Base-by-base conservation (phyloP, 2,329 filamentous ascomycete genomes). In the Mycosphaerella sp. region DNA sequence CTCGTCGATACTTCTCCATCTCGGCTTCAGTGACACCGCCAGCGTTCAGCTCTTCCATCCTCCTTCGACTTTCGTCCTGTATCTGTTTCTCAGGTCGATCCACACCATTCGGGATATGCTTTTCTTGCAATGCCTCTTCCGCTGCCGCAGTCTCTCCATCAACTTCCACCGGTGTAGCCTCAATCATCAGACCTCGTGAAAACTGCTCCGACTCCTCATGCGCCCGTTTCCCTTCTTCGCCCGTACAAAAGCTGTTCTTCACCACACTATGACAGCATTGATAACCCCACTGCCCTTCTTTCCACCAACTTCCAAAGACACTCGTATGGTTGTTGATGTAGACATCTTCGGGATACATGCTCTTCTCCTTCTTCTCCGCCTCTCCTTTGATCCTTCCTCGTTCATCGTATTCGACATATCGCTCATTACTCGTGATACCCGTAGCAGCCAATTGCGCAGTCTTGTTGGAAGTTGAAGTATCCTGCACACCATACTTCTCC, bases 231-330 rank as follows among this genome's bases (percentile, higher is more conserved):
- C 93, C 93, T 55, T 87, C 88, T 57, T 93, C 89, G 26, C 93
- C 93, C 0, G 92, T 97, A 71, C 93, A 98, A 67, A 97, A 98
- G 66, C 90, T 95, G 72, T 98, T 97, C 74, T 95, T 96, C 59
- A 95, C 82, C 21, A 84, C 85, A 0, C 90, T 95, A 69, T 95
- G 90, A 75, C 93, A 98, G 71, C 93, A 98, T 21, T 87, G 81
- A 71, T 95, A 98, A 1, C 93, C 93, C 93, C 93, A 98, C 71
- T 86, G 81, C 74, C 96, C 97, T 67, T 89, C 84, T 50, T 84
- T 82, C 93, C 93, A 98, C 93, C 93, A 98, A 66, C 90, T 95
- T 46, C 93, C 93, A 88, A 90, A 98, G 2, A 95, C 85, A 0
- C 86, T 85, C 2, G 83, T 89, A 73, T 98, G 93, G 67, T 98